These are phyloP conservation scores for Nicotiana otophora DNA, from an alignment of 257 asterid genomes.

Conservation along the genomic window DNA sequence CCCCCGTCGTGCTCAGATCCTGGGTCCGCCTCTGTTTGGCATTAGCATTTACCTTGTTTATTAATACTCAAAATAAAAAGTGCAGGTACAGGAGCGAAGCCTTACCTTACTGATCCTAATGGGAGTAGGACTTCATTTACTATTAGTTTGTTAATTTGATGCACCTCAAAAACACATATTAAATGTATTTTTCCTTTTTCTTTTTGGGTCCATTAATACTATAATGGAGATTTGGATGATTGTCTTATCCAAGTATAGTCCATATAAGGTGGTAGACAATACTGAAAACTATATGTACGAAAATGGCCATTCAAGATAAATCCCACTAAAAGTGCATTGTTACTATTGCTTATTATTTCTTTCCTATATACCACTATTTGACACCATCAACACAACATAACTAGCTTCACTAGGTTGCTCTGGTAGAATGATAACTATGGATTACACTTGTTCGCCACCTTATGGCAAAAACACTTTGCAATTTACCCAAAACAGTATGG, in stretches of 20 bases:
- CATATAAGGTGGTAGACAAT: neutral
- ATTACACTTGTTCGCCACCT: slow-evolving; percentile 25
- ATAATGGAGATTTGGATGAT: neutral
- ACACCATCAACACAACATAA: slow-evolving; percentile 14
- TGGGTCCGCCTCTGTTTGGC: too few relatives aligned
- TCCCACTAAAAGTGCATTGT: slow-evolving; percentile 4
- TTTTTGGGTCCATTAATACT: neutral
- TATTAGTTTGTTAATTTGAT: too few relatives aligned
- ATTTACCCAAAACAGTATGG: neutral
- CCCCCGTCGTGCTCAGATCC: too few relatives aligned
- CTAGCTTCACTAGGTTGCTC: slow-evolving; percentile 32
- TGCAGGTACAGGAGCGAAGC: too few relatives aligned
- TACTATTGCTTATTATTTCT: slow-evolving; percentile 25
- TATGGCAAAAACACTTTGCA: neutral
- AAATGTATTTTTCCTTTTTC: neutral
- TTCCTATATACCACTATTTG: neutral
- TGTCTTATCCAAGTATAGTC: neutral
- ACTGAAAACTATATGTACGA: neutral
- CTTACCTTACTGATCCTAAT: too few relatives aligned
- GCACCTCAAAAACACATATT: neutral
- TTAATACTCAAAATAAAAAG: too few relatives aligned
- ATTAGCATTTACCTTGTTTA: too few relatives aligned
- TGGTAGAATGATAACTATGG: slow-evolving; percentile 32
- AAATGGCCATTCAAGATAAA: neutral
- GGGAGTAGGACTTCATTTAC: too few relatives aligned